Evolutionary conservation across 306 rosid genomes (phyloP), one percentile per base, ranked within the genome.

Genomic region (Biancaea sappan): DNA sequence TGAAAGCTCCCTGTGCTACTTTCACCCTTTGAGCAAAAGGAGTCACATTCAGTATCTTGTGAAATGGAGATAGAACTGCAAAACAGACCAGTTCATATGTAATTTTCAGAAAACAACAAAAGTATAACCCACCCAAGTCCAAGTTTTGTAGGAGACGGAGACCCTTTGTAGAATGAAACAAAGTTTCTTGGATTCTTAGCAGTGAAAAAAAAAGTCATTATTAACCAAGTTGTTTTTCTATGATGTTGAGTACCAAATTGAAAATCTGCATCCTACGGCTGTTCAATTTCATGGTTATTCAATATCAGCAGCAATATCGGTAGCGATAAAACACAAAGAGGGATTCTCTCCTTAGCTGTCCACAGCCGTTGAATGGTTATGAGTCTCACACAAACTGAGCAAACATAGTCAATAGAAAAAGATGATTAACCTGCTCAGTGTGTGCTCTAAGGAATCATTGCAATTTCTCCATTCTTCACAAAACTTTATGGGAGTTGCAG

Each of bases 341-440:
- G n/a, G n/a, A n/a, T n/a, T n/a, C n/a, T n/a, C n/a, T n/a, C n/a
- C n/a, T n/a, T n/a, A n/a, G n/a, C n/a, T n/a, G n/a, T n/a, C n/a
- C n/a, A n/a, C n/a, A n/a, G n/a, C n/a, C n/a, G n/a, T n/a, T n/a
- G n/a, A n/a, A n/a, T n/a, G n/a, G n/a, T n/a, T n/a, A n/a, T n/a
- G n/a, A n/a, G n/a, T n/a, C n/a, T n/a, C n/a, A n/a, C n/a, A n/a
- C n/a, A n/a, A n/a, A n/a, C n/a, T n/a, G n/a, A n/a, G n/a, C n/a
- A 64, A 34, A 59, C 4, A 2, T 3, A 74, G 29, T 60, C 54
- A 57, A 11, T 11, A 51, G n/a, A 63, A 46, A 73, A 21, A 40
- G 19, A 78, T 50, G 18, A 56, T 76, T 37, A 84, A 94, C 98
- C 98, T 91, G 89, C 86, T 81, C 29, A 92, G 92, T 2, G 96